phyloP scores from a whole-genome alignment of 495 filamentous ascomycete genomes.

The Chaetomium cochliodes region DNA sequence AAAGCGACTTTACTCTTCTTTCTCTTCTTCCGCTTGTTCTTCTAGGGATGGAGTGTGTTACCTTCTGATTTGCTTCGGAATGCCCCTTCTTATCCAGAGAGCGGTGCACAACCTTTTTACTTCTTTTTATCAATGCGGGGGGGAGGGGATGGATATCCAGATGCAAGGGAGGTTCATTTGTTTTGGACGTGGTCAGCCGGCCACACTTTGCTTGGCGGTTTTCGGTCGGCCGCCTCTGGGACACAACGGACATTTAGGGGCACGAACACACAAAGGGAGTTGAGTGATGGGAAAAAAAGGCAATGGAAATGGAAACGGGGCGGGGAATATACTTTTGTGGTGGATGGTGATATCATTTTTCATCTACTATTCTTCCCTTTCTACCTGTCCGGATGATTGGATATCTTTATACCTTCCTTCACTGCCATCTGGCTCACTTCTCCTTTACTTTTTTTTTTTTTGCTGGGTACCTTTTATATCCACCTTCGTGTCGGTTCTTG shows the following conservation, averaged over 20 bases:
- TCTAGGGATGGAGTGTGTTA: not conserved
- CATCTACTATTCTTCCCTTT: not conserved
- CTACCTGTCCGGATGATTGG: not conserved
- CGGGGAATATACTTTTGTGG: not conserved
- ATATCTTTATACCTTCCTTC: not conserved
- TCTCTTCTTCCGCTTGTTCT: not conserved
- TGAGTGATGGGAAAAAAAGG: not conserved
- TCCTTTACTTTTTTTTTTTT: not conserved
- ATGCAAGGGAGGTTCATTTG: not conserved
- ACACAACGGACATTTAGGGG: not conserved
- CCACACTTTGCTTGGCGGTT: not conserved
- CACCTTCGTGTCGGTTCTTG: not conserved
- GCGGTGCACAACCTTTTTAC: not conserved
- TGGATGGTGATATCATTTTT: not conserved
- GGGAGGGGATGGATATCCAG: not conserved
- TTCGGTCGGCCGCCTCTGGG: not conserved
- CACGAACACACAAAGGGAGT: not conserved
- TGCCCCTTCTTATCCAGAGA: not conserved
- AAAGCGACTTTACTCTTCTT: not conserved
- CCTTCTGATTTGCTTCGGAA: not conserved
- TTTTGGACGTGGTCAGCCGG: not conserved
- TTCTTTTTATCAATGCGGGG: not conserved
- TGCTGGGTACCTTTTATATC: not conserved
- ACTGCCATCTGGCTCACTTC: not conserved
- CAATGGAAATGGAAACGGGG: not conserved